Conservation (phyloP, 352 stramenopile genomes). For the Elongisporangium undulatum region DNA sequence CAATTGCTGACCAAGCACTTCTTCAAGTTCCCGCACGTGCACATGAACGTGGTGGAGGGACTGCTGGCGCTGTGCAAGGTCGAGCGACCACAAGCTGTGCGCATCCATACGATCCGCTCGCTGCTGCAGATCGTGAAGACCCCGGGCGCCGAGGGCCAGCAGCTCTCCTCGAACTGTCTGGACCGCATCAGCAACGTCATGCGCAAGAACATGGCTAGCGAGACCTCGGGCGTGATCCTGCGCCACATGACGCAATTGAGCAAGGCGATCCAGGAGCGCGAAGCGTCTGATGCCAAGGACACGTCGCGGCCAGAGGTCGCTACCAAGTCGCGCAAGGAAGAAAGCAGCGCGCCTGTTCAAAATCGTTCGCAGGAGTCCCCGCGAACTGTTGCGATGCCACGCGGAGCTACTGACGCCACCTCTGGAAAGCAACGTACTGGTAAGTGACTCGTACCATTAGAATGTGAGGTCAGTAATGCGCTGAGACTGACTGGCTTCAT, state of each 20-base stretch:
- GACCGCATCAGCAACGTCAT: conserved; percentile 37
- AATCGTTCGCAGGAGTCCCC: background rate
- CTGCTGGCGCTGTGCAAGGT: conserved; percentile 41
- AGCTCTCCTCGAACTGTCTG: conserved; percentile 22
- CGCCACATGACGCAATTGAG: conserved; percentile 56
- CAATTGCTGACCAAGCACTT: conserved; percentile 79
- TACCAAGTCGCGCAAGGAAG: conserved; percentile 4
- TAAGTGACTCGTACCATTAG: background rate
- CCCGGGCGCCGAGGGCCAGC: conserved; percentile 12
- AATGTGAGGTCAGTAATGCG: background rate
- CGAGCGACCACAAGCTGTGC: conserved; percentile 46
- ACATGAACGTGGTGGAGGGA: conserved; percentile 67
- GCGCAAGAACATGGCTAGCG: conserved; percentile 25
- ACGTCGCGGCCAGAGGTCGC: background rate
- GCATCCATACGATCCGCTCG: conserved; percentile 71
- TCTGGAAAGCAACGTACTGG: background rate
- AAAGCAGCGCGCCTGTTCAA: background rate
- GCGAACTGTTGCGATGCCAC: conserved; percentile 1
- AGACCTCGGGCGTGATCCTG: conserved; percentile 53
- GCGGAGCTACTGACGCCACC: background rate
- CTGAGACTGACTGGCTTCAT: too few species aligned
- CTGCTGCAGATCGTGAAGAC: conserved; percentile 69
- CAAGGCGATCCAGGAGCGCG: conserved; percentile 37
- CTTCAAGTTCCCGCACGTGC: conserved; percentile 70
- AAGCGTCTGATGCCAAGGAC: background rate